A percentile compares a stretch with the other conserved stretches of the same genome.
Evolutionary conservation across 139 green algal species (phyloP).

Genomic region (Volvox reticuliferus): DNA sequence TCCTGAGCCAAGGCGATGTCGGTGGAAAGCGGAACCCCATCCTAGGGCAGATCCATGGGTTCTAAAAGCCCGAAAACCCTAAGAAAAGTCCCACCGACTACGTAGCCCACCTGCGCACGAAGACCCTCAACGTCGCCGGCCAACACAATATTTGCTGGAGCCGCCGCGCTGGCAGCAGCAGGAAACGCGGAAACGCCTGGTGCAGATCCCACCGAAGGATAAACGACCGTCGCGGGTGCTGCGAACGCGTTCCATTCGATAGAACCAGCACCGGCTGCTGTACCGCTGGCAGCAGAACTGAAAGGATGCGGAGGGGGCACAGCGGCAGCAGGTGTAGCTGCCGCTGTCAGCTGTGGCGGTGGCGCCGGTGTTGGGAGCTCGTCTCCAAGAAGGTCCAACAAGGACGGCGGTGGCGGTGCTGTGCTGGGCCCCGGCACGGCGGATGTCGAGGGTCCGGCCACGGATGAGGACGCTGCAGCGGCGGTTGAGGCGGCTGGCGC

Average conservation of each 20-base stretch:
- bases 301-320: not conserved
- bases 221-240: not conserved
- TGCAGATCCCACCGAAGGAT: not conserved
- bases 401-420: not conserved
- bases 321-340: not conserved
- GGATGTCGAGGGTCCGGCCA: not conserved
- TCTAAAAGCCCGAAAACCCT: too few species aligned
- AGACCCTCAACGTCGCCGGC: conserved; percentile 27
- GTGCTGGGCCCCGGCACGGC: not conserved
- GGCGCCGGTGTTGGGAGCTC: conserved; percentile 13
- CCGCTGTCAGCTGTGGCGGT: not conserved
- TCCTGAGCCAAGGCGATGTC: too few species aligned
- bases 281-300: not conserved
- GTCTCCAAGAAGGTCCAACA: conserved; percentile 29
- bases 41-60: too few species aligned
- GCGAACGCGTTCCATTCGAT: not conserved
- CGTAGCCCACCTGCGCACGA: not conserved
- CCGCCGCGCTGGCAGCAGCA: not conserved
- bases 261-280: not conserved
- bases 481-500: not conserved
- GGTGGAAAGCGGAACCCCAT: too few species aligned
- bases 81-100: too few species aligned
- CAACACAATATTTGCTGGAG: not conserved
- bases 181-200: not conserved
- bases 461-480: not conserved